Evolutionary conservation across 352 stramenopile species (phyloP), one percentile per base, ranked within the genome.

Genomic region (Plasmopara muralis): DNA sequence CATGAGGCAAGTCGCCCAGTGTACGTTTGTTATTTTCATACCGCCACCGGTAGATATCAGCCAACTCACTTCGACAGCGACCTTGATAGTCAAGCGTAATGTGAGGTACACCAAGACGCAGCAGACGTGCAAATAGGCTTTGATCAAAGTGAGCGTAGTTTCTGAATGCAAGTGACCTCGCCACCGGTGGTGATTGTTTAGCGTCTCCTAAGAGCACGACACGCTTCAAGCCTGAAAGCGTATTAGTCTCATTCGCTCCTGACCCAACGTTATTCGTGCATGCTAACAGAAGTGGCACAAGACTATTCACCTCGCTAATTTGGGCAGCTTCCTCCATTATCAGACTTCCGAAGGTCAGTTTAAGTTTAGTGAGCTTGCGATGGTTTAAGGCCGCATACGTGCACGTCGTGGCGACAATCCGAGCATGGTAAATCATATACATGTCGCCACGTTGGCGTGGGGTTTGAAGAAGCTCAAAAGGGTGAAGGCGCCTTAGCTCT

Each of bases 301-400:
- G 73, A 14, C 86, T 90, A 60, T 98, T 91, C 31, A 97, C 63
- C 52, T 99, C 95, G 18, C 95, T 80, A 56, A 98, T 89, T 53
- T 98, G 91, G 1, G 73, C 90, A 34, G 95, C 95, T 58, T 99
- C 96, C 60, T 98, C 93, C 70, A 99, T 86, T 4, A 98, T 66
- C 13, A 98, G 52, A 57, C 83, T 97, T 53, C 93, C 60, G 50
- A 89, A 89, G 9, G 64, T 57, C 43, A 95, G 63, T 9, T 74
- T 87, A 48, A 98, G 57, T 35, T 93, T 63, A 9, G 95, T 68
- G 7, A 99, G 67, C 37, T 89, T 83, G 15, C 57, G 66, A 30
- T 94, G 71, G 20, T 85, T 87, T 57, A 97, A 74, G 5, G 95
- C 95, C 25, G 93, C 91, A 52, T 99, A 85, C 8, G 92, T 97